phyloP scores from a whole-genome alignment of 2,329 filamentous ascomycete species.

The Talaromyces pinophilus region DNA sequence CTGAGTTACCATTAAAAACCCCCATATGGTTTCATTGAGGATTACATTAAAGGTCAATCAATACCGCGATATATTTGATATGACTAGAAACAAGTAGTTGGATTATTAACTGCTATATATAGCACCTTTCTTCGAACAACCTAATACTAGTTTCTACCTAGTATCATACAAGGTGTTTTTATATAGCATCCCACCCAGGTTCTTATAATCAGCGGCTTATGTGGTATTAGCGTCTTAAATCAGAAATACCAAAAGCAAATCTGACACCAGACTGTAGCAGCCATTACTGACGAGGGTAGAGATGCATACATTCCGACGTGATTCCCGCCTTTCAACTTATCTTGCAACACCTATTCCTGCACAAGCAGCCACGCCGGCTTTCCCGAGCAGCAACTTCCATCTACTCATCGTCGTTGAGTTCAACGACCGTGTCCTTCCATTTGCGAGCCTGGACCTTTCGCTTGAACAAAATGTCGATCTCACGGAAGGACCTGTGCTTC shows the following conservation, averaged over 20 bases:
- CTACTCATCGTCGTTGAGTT: slow-evolving; percentile 65
- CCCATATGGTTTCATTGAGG: too few relatives aligned
- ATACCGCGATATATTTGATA: background rate
- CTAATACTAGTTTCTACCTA: background rate
- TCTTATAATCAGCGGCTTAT: background rate
- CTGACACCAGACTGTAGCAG: background rate
- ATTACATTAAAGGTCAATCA: background rate
- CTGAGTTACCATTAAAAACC: background rate
- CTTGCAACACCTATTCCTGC: slow-evolving; percentile 14
- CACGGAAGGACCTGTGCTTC: slow-evolving; percentile 39
- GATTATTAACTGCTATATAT: background rate
- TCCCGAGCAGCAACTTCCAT: slow-evolving; percentile 29
- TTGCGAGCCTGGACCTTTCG: slow-evolving; percentile 38
- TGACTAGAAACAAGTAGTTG: background rate
- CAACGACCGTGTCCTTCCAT: slow-evolving; percentile 39
- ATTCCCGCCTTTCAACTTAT: background rate
- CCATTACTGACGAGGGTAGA: background rate
- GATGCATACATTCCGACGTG: background rate
- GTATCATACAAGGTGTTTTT: background rate
- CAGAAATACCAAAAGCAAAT: background rate
- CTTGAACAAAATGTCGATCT: slow-evolving; percentile 46
- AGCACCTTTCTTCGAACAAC: background rate
- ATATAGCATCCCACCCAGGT: background rate
- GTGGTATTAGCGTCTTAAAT: background rate
- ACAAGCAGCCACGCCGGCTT: slow-evolving; percentile 25